Base-by-base conservation (phyloP, 805 yeast species). In the Starmerella sp. region DNA sequence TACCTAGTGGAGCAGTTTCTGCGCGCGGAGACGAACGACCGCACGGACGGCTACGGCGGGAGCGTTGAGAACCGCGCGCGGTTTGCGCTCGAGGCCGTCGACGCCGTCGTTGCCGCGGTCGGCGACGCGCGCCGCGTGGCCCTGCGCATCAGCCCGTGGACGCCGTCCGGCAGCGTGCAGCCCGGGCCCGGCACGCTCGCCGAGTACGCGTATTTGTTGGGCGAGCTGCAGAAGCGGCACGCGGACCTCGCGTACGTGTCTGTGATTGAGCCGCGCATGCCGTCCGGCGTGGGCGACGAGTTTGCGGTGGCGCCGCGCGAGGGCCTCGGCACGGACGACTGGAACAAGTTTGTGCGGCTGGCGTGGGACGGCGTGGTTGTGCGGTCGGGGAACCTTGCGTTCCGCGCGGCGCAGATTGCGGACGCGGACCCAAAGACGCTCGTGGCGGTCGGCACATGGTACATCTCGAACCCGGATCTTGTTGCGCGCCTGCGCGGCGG, bases 41-140 rank as follows among this genome's bases (percentile, higher is more conserved):
- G 86, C 64, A 77, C 78, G 1, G 87, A 82, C 63, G 71, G 76
- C 59, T 82, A 80, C 61, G 86, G 86, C 49, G 86, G 86, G 22
- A 67, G 76, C 0, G 68, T 80, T 52, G 83, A 78, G 62, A 80
- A 80, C 66, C 74, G 86, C 58, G 70, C 71, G n/a, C 66, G 81
- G 52, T 72, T 82, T 51, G 57, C 73, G 10, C 62, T 75, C 31
- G 82, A 81, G 60, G 71, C 79, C 17, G 69, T 81, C 22, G 83
- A 79, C 61, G 76, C 76, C 2, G 60, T 79, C 36, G 69, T 70
- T 32, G 75, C 68, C 6, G 79, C 76, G 2, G 66, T 81, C 57
- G 87, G 86, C 28, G 65, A 68, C 36, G 22, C 48, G 8, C 10
- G 11, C 13, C 57, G 59, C 41, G 64, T 67, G 8, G 73, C 66